phyloP scores from a whole-genome alignment of 2,329 filamentous ascomycete species.

The Nothophaeocryptopus gaeumannii region DNA sequence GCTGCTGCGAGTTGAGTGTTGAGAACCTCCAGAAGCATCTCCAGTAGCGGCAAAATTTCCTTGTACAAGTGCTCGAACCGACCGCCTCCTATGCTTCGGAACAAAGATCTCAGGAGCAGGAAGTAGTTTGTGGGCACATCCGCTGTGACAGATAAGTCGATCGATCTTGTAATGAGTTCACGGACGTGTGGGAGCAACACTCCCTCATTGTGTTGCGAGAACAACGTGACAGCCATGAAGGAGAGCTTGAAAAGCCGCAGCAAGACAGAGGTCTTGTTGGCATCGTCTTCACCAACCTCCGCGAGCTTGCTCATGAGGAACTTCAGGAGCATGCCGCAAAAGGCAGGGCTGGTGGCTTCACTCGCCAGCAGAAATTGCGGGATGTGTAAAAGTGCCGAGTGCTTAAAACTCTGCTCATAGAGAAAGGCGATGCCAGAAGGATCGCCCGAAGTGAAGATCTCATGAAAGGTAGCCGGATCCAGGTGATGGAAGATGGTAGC shows the following conservation, averaged over 20 bases:
- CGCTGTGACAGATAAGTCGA: constrained; percentile 90
- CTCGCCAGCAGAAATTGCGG: constrained; percentile 99
- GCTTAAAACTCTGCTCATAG: constrained; percentile 97
- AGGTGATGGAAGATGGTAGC: constrained; percentile 98
- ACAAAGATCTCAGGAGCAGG: constrained; percentile 83
- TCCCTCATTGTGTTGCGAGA: constrained; percentile 90
- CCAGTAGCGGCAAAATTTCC: constrained; percentile 89
- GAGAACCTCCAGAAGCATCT: constrained; percentile 96
- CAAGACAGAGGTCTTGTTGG: constrained; percentile 88
- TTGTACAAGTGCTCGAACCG: constrained; percentile 98
- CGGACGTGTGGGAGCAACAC: constrained; percentile 93
- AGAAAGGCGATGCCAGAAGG: constrained; percentile 82
- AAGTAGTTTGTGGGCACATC: constrained; percentile 99
- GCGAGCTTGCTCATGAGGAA: constrained; percentile 97
- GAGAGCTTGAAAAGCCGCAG: constrained; percentile 94
- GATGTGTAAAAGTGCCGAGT: constrained; percentile 88
- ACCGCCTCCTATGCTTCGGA: constrained; percentile 93
- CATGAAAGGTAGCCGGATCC: constrained; percentile 95
- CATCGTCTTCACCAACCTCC: constrained; percentile 87
- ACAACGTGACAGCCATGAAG: constrained; percentile 98
- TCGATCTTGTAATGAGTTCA: constrained; percentile 95
- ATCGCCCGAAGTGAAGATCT: constrained; percentile 65
- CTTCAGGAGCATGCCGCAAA: constrained; percentile 95
- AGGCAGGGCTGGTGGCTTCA: constrained; percentile 94
- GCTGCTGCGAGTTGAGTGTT: constrained; percentile 92